Conservation (phyloP, 345 rosid species). For the Barbarea vulgaris region DNA sequence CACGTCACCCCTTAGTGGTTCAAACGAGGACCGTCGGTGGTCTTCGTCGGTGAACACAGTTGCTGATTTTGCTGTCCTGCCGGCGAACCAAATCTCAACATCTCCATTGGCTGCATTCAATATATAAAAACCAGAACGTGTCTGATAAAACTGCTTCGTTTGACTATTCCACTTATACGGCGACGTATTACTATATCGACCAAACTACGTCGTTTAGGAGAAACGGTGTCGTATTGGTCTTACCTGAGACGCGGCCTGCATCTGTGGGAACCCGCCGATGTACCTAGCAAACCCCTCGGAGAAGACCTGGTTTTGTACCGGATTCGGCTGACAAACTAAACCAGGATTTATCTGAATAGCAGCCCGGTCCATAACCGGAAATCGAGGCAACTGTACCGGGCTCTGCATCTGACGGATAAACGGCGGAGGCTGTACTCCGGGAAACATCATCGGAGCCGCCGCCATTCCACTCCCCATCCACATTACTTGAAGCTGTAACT, state of each 20-base stretch:
- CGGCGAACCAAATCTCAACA: constrained; percentile 51
- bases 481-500: constrained; percentile 91
- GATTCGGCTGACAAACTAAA: constrained; percentile 40
- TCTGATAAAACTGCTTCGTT: not conserved
- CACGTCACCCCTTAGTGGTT: constrained; percentile 41
- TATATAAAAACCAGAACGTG: not conserved
- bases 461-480: constrained; percentile 92
- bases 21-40: constrained; percentile 41
- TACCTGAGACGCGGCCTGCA: constrained; percentile 61
- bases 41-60: constrained; percentile 35
- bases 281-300: constrained; percentile 52
- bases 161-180: not conserved
- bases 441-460: constrained; percentile 69
- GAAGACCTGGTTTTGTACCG: constrained; percentile 45
- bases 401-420: constrained; percentile 54
- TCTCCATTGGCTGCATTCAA: constrained; percentile 52
- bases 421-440: constrained; percentile 59
- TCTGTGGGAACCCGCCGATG: constrained; percentile 50
- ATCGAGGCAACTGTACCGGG: constrained; percentile 49
- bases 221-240: constrained; percentile 1
- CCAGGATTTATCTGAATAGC: constrained; percentile 49
- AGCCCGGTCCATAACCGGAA: constrained; percentile 48
- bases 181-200: not conserved
- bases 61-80: constrained; percentile 47
- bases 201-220: not conserved